Base-by-base conservation (phyloP, 1,139 yeast genomes). In the Suhomyces yuchorum region DNA sequence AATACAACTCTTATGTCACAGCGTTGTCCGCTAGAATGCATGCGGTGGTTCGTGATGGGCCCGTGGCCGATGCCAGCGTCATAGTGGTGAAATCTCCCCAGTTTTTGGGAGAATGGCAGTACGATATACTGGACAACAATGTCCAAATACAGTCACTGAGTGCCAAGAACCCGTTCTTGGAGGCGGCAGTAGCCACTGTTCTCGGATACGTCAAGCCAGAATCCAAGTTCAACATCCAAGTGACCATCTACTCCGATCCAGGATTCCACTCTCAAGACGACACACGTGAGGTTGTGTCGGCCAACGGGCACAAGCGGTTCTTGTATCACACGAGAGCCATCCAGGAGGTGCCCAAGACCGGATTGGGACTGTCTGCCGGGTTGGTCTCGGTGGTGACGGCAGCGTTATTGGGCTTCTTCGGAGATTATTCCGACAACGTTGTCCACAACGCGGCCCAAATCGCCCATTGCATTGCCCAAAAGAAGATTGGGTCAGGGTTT, bases 331-430 rank as follows among this genome's bases (percentile, higher is more conserved):
- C 65, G 0, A 55, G 65, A 32, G 71, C 81, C 14, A 90, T 93
- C 48, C 74, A 81, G 0, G 73, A 86, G 24, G 96, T 92, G 4
- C 84, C 96, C 8, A 93, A 93, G 63, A 95, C 99, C 0, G 99
- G 99, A 0, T 74, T 93, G 47, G 99, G 99, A 0, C 91, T 97
- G 12, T 91, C 97, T 20, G 99, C 99, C 0, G 96, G 97, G 0
- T 73, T 93, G 51, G 96, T 91, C 1, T 81, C 96, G 0, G 93
- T 88, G 2, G 77, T 91, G 1, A 81, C 89, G 0, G 78, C 96
- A 0, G 87, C 93, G 0, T 62, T 93, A 40, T 63, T 84, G 18
- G 75, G 87, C 4, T 67, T 67, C 46, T 78, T 79, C 56, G 58
- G 61, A 5, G 60, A 66, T 0, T 61, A 61, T 2, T 33, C 49